phyloP scores from a whole-genome alignment of 2,329 filamentous ascomycete species.

The Talaromyces sp. region DNA sequence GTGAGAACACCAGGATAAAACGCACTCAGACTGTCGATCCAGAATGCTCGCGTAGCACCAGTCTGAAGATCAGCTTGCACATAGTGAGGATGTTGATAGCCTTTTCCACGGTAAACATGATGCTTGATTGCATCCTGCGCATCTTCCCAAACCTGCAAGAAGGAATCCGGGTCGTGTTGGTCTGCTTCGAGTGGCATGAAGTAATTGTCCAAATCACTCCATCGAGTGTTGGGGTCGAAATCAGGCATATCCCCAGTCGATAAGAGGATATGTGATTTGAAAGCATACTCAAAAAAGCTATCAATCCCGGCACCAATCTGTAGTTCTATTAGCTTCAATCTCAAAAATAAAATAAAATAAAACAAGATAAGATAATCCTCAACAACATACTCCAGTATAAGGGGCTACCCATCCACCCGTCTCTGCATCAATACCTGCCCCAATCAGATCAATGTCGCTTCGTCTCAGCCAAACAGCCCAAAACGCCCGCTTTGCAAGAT shows the following conservation, averaged over 20 bases:
- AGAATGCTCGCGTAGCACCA: constrained; percentile 80
- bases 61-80: constrained; percentile 84
- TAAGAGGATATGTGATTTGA: constrained; percentile 87
- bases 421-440: constrained; percentile 87
- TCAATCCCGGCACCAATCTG: constrained; percentile 89
- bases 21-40: constrained; percentile 93
- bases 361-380: too few species aligned
- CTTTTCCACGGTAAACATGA: constrained; percentile 73
- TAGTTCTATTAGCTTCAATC: background rate
- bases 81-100: constrained; percentile 83
- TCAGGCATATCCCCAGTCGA: constrained; percentile 57
- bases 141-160: constrained; percentile 76
- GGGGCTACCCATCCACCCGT: constrained; percentile 81
- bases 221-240: constrained; percentile 33
- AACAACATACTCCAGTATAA: constrained; percentile 61
- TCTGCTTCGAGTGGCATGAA: constrained; percentile 59
- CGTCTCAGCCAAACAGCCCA: constrained; percentile 93
- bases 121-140: constrained; percentile 82
- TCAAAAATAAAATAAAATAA: background rate
- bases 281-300: constrained; percentile 96
- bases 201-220: constrained; percentile 54
- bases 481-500: constrained; percentile 83
- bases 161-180: constrained; percentile 68
- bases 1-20: constrained; percentile 89
- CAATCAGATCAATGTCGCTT: constrained; percentile 80